Percentiles rank a stretch among this genome's conserved stretches.
These are phyloP conservation scores for Metarhizium robertsii DNA, from an alignment of 2,329 filamentous ascomycete genomes.

Conservation along the genomic window DNA sequence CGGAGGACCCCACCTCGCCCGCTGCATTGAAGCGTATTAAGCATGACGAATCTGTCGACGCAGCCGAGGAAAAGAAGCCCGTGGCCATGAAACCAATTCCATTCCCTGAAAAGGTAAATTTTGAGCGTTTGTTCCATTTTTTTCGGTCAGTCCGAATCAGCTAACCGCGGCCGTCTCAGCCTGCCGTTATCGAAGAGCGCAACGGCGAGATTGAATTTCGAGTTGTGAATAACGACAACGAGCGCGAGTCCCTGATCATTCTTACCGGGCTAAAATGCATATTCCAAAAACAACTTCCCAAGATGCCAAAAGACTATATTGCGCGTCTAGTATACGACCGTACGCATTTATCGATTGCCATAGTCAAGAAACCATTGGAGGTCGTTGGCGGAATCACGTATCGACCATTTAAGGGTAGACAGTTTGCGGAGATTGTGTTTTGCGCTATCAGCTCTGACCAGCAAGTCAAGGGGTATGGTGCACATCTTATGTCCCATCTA, in stretches of 20 bases:
- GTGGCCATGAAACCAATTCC: constrained; percentile 56
- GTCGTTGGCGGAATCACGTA: constrained; percentile 98
- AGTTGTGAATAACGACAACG: constrained; percentile 93
- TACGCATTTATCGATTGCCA: constrained; percentile 91
- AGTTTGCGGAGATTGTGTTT: constrained; percentile 97
- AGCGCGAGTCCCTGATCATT: constrained; percentile 82
- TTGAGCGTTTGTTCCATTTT: neutral
- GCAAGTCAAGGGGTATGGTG: constrained; percentile 97
- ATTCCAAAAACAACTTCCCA: constrained; percentile 95
- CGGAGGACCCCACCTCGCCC: constrained; percentile 53
- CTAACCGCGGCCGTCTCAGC: neutral
- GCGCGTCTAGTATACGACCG: constrained; percentile 95
- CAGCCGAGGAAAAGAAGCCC: constrained; percentile 34
- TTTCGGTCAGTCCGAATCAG: neutral
- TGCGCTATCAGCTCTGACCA: constrained; percentile 96
- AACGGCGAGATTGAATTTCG: constrained; percentile 93
- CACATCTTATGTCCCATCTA: constrained; percentile 93
- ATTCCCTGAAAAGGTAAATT: constrained; percentile 73
- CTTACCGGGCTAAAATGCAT: constrained; percentile 94
- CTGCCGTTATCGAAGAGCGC: constrained; percentile 63
- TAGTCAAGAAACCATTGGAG: constrained; percentile 91
- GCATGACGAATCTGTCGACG: constrained; percentile 25
- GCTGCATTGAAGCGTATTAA: constrained; percentile 58
- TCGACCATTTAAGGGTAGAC: constrained; percentile 80
- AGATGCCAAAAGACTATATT: constrained; percentile 99